These are phyloP conservation scores for Fusarium floridanum DNA, from an alignment of 2,329 filamentous ascomycete genomes.

Conservation along the genomic window DNA sequence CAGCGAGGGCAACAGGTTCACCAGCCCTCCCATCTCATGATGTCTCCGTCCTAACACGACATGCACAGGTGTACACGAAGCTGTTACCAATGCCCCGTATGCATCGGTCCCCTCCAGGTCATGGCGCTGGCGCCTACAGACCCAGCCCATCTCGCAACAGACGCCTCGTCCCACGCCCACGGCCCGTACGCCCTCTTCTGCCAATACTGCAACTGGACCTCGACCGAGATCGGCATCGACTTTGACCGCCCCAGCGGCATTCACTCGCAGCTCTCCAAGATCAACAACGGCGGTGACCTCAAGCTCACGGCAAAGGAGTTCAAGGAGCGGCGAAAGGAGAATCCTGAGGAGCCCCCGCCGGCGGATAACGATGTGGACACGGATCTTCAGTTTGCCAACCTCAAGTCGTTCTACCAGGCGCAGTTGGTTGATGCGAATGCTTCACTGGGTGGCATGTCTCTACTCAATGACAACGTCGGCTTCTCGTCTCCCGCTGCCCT, in stretches of 20 bases:
- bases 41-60: conserved; percentile 33
- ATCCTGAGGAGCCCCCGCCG: conserved; percentile 53
- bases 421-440: conserved; percentile 76
- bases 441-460: conserved; percentile 61
- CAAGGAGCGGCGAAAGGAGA: conserved; percentile 65
- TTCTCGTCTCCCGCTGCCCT: conserved; percentile 84
- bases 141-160: conserved; percentile 59
- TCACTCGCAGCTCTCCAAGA: conserved; percentile 79
- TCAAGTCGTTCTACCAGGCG: conserved; percentile 84
- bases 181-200: conserved; percentile 84
- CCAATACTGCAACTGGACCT: conserved; percentile 93
- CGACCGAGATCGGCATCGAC: conserved; percentile 87
- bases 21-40: background rate
- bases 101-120: conserved; percentile 82
- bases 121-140: conserved; percentile 74
- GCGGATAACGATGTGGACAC: conserved; percentile 66
- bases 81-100: conserved; percentile 95
- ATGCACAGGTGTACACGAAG: conserved; percentile 83
- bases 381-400: conserved; percentile 78
- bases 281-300: conserved; percentile 72
- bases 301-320: conserved; percentile 65
- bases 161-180: conserved; percentile 47
- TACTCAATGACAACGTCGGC: conserved; percentile 57
- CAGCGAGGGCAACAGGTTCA: conserved; percentile 90
- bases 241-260: conserved; percentile 93